These are phyloP conservation scores for Aspergillus hancockii DNA, from an alignment of 495 filamentous ascomycete genomes.

Conservation along the genomic window DNA sequence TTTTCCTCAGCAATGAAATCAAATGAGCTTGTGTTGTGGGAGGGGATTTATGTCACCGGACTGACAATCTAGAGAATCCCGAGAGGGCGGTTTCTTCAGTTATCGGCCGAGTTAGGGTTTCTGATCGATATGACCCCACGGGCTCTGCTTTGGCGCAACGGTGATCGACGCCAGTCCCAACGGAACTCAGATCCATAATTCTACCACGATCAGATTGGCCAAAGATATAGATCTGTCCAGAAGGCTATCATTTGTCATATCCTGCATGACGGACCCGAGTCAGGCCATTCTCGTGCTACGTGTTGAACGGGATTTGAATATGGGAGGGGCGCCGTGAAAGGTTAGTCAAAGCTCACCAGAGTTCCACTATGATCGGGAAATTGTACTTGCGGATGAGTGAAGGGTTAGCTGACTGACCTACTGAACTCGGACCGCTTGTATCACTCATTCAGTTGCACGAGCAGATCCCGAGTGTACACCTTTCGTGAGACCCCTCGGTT, in stretches of 20 bases:
- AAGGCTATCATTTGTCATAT: not conserved
- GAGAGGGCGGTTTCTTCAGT: not conserved
- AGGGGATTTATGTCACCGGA: too few species aligned
- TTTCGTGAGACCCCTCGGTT: too few species aligned
- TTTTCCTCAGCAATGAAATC: too few species aligned
- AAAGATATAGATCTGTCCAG: not conserved
- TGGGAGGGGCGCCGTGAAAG: not conserved
- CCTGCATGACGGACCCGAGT: not conserved
- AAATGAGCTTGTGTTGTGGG: too few species aligned
- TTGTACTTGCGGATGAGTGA: not conserved
- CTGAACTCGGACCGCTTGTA: not conserved
- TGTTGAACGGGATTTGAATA: not conserved
- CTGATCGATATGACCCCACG: not conserved
- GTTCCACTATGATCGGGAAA: not conserved
- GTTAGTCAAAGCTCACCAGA: not conserved
- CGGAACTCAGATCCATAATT: not conserved
- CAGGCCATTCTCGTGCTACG: not conserved
- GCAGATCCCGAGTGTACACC: not conserved
- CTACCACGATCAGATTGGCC: not conserved
- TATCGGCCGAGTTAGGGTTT: conserved; percentile 1
- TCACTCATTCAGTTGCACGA: not conserved
- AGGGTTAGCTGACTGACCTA: not conserved
- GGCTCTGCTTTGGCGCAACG: not conserved
- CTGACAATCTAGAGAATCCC: too few species aligned
- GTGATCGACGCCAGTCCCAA: not conserved